Percentiles rank a stretch among this genome's conserved stretches.
Evolutionary conservation across 1,139 yeast species (phyloP).

Genomic region (Suhomyces taliae): DNA sequence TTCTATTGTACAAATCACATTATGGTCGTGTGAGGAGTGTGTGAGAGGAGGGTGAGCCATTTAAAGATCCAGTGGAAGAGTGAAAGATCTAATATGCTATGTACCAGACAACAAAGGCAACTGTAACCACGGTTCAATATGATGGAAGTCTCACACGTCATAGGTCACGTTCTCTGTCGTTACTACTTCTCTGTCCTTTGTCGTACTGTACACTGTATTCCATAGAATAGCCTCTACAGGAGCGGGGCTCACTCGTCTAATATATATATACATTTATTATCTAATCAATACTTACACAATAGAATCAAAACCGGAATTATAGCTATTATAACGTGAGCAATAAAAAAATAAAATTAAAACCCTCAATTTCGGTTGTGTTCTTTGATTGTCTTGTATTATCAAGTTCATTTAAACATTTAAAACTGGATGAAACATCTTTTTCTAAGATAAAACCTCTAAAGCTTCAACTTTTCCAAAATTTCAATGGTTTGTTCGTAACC

Average conservation of each 20-base stretch:
- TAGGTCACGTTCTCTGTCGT: not conserved
- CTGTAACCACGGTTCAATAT: too few relatives aligned
- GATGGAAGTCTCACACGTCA: too few relatives aligned
- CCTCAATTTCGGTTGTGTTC: too few relatives aligned
- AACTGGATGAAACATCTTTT: not conserved
- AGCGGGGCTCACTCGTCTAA: not conserved
- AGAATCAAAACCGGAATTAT: not conserved
- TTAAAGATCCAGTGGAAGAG: not conserved
- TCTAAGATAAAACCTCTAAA: conserved; percentile 29
- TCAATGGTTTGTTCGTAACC: conserved; percentile 79
- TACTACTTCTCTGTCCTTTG: not conserved
- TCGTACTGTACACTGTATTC: too few relatives aligned
- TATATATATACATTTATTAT: not conserved
- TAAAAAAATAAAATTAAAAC: too few relatives aligned
- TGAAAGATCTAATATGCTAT: too few relatives aligned
- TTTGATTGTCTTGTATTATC: too few relatives aligned
- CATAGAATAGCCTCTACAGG: too few relatives aligned
- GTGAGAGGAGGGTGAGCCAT: not conserved
- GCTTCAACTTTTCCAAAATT: conserved; percentile 70
- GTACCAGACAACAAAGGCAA: not conserved
- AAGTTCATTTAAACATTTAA: not conserved
- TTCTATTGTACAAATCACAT: not conserved
- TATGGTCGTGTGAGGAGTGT: not conserved
- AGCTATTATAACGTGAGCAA: not conserved
- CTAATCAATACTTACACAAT: not conserved